Evolutionary conservation across 768 basidiomycete genomes (phyloP).

Genomic region (Phlebiopsis flavidoalba): DNA sequence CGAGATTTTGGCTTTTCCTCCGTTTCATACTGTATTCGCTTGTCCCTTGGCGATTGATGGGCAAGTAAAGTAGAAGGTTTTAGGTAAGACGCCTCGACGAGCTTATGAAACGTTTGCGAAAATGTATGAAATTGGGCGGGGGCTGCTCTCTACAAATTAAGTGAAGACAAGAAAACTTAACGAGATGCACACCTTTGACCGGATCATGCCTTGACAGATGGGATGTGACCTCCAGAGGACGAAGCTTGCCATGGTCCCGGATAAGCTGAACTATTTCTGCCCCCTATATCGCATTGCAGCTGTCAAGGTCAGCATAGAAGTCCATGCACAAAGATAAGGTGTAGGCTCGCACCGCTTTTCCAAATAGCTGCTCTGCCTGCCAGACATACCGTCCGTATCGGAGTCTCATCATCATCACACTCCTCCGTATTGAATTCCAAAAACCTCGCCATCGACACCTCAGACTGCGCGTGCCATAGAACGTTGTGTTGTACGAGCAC

Average conservation of each 20-base stretch:
- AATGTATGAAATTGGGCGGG: conserved; percentile 44
- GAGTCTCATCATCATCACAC: conserved; percentile 73
- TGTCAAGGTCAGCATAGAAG: not conserved
- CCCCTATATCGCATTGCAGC: conserved; percentile 41
- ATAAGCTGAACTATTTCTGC: conserved; percentile 71
- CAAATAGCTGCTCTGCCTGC: conserved; percentile 67
- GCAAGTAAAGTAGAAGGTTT: conserved; percentile 75
- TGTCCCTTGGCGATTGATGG: conserved; percentile 77
- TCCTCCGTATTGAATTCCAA: conserved; percentile 82
- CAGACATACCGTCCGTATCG: conserved; percentile 81
- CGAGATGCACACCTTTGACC: conserved; percentile 23
- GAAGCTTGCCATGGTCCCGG: conserved; percentile 83
- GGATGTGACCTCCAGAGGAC: conserved; percentile 62
- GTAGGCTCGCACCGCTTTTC: conserved; percentile 51
- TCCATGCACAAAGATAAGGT: not conserved
- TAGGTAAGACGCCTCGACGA: conserved; percentile 70
- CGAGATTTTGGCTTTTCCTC: conserved; percentile 70
- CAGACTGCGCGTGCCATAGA: conserved; percentile 74
- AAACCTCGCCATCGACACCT: conserved; percentile 64
- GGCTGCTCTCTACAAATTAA: conserved; percentile 19
- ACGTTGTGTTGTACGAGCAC: conserved; percentile 89
- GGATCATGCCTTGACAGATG: conserved; percentile 44
- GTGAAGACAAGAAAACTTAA: not conserved
- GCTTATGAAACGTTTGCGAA: conserved; percentile 58
- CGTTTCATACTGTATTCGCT: conserved; percentile 71